Evolutionary conservation across 257 asterid species (phyloP).

Genomic region (Capsicum baccatum): DNA sequence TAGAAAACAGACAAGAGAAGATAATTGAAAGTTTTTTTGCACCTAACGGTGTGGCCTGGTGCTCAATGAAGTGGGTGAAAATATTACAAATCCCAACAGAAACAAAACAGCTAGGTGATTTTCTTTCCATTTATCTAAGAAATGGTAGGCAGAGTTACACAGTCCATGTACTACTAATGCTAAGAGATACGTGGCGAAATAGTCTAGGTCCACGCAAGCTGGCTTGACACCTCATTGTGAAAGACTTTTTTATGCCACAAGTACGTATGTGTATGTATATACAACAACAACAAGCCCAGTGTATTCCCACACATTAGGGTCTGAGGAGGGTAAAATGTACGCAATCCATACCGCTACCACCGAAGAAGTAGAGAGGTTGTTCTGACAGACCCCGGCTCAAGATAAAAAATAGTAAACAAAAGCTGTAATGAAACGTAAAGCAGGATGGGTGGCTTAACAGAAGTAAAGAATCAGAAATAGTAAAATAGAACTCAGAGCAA

Average conservation of each 20-base stretch:
- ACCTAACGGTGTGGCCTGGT: background rate
- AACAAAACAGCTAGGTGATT: background rate
- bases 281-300: too few species aligned
- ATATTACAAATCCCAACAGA: background rate
- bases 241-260: background rate
- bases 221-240: background rate
- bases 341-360: too few species aligned
- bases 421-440: too few species aligned
- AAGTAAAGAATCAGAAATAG: too few species aligned
- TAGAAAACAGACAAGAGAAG: background rate
- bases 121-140: background rate
- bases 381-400: too few species aligned
- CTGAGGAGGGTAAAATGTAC: too few species aligned
- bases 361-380: too few species aligned
- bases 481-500: too few species aligned
- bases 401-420: too few species aligned
- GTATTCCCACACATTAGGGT: too few species aligned
- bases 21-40: background rate
- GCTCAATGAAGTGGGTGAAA: slow-evolving; percentile 18
- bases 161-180: background rate
- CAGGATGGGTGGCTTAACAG: too few species aligned
- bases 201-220: background rate
- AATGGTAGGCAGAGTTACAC: background rate
- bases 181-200: background rate
- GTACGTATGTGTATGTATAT: too few species aligned